Base-by-base conservation (phyloP, 1,284 basidiomycete genomes). In the Pulchroboletus neoregius region DNA sequence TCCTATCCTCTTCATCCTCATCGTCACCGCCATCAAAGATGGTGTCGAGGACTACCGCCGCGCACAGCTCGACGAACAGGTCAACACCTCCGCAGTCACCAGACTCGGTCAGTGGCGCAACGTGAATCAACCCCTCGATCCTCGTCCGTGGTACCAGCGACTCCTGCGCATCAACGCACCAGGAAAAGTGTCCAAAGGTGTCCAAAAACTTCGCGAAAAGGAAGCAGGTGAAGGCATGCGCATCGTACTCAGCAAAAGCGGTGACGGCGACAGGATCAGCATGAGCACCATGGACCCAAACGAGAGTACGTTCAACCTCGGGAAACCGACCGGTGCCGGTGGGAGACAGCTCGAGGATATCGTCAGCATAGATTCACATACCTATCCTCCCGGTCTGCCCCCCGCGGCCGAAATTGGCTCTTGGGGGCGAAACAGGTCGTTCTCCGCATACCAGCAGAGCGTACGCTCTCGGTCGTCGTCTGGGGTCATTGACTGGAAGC, bases 1-100 rank as follows among this genome's bases (percentile, higher is more conserved):
- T 20, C 95, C 94, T 0, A 77, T 98, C 16, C 71, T 91, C 15
- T 90, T 94, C 66, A 96, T 98, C 55, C 68, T 98, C 36, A 66
- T 74, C 26, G 87, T 96, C 51, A 97, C 95, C 6, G 94, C 87
- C 9, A 82, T 96, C 71, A 98, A 97, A 68, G 94, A 98, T 65
- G 92, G 84, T 10, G 74, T 97, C 46, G 95, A 98, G 71, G 94
- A 98, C 69, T 94, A 92, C 66, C 83, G 94, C 18, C 81, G 94
- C 50, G 87, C 89, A 5, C 65, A 71, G 4, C 76, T 95, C 37
- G 94, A 98, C 64, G 90, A 96, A 56, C 82, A 94, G 62, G 91
- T 95, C 57, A 95, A 95, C 71, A 93, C 84, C 44, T 91, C 89
- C 0, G 87, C 91, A 8, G 83, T 85, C 12, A 94, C 91, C 0